Evolutionary conservation across 805 yeast species (phyloP).

Genomic region (Cyberlindnera xylosilytica): DNA sequence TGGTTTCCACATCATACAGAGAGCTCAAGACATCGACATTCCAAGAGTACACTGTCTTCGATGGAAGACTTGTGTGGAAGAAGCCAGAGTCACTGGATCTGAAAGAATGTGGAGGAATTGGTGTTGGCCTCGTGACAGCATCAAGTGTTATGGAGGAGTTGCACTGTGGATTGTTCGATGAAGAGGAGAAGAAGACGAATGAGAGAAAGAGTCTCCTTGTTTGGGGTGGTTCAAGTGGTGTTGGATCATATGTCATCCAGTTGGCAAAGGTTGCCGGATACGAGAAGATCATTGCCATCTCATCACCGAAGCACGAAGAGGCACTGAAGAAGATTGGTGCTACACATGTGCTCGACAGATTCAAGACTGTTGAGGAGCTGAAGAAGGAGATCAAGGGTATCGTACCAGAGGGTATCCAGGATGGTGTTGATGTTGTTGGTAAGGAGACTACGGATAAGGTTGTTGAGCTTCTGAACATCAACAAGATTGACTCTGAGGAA

Average conservation of each 20-base stretch:
- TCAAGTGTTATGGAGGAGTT: slow-evolving; percentile 32
- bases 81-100: slow-evolving; percentile 34
- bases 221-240: slow-evolving; percentile 51
- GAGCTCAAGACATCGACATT: slow-evolving; percentile 45
- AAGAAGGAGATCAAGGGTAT: slow-evolving; percentile 19
- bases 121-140: slow-evolving; percentile 47
- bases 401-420: slow-evolving; percentile 30
- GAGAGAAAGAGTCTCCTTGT: slow-evolving; percentile 27
- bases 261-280: slow-evolving; percentile 39
- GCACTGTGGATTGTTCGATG: slow-evolving; percentile 18
- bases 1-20: slow-evolving; percentile 46
- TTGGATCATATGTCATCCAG: slow-evolving; percentile 42
- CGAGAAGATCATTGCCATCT: slow-evolving; percentile 39
- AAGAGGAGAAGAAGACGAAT: slow-evolving; percentile 3
- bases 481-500: slow-evolving; percentile 11
- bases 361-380: slow-evolving; percentile 25
- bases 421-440: slow-evolving; percentile 44
- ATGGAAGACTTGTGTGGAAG: slow-evolving; percentile 43
- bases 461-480: slow-evolving; percentile 28
- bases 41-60: slow-evolving; percentile 43
- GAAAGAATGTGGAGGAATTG: slow-evolving; percentile 43
- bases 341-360: slow-evolving; percentile 37
- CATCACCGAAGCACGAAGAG: slow-evolving; percentile 38
- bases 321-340: slow-evolving; percentile 42
- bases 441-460: slow-evolving; percentile 36